Conservation (phyloP, 78 protist species). For the Isochrysis galbana region DNA sequence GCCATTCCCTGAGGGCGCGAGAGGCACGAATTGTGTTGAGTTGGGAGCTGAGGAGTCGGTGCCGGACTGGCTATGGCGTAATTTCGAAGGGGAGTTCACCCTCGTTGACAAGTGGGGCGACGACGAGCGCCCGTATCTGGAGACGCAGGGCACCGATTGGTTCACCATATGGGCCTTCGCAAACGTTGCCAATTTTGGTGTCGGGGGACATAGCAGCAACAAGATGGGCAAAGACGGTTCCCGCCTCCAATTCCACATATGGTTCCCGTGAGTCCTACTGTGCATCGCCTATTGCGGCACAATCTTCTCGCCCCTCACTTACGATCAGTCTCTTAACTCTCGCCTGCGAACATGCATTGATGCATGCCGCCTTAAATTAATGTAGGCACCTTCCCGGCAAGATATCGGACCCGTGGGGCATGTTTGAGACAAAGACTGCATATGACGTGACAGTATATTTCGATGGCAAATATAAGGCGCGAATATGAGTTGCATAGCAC, state of each 20-base stretch:
- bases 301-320: too few relatives aligned
- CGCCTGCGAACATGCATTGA: too few relatives aligned
- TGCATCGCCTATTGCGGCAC: too few relatives aligned
- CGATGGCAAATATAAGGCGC: neutral
- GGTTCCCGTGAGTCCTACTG: too few relatives aligned
- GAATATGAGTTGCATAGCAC: too few relatives aligned
- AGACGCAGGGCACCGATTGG: neutral
- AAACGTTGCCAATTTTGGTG: neutral
- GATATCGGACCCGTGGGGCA: neutral
- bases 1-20: neutral
- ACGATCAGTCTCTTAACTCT: too few relatives aligned
- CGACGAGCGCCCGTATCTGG: neutral
- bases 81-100: neutral
- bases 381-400: too few relatives aligned
- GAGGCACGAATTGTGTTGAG: neutral
- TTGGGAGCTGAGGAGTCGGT: neutral
- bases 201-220: neutral
- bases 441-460: neutral
- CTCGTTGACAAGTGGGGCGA: neutral
- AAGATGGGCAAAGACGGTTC: neutral
- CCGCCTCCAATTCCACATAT: neutral
- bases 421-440: neutral
- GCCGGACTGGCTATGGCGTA: neutral
- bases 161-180: neutral
- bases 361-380: too few relatives aligned